These are phyloP conservation scores for Dendrocalamus latiflorus DNA, from an alignment of 202 grass and related monocot species.

Conservation along the genomic window DNA sequence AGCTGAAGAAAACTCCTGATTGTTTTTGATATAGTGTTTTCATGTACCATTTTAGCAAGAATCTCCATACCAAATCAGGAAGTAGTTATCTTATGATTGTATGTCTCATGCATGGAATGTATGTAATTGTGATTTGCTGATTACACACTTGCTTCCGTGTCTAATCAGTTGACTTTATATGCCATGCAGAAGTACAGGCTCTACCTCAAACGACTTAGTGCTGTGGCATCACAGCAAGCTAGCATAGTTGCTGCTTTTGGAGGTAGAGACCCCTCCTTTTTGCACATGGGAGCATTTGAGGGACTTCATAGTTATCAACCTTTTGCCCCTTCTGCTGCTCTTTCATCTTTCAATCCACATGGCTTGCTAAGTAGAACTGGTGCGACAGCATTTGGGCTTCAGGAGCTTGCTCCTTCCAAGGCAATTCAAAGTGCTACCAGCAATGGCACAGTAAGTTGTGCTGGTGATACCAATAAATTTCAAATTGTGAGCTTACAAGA, in stretches of 20 bases:
- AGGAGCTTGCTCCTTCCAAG: slow-evolving; percentile 48
- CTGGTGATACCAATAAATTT: slow-evolving; percentile 41
- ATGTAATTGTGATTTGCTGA: background rate
- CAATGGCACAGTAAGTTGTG: slow-evolving; percentile 24
- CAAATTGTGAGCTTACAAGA: slow-evolving; percentile 39
- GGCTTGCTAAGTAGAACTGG: slow-evolving; percentile 46
- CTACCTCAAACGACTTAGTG: slow-evolving; percentile 84
- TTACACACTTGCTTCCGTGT: background rate
- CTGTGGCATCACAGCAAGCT: slow-evolving; percentile 68
- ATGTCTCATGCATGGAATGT: background rate
- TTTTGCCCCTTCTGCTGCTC: slow-evolving; percentile 44
- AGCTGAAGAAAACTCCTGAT: background rate
- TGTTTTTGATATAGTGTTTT: background rate
- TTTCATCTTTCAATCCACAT: slow-evolving; percentile 60
- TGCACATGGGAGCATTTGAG: slow-evolving; percentile 77
- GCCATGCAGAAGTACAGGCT: slow-evolving; percentile 92
- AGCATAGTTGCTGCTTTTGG: slow-evolving; percentile 85
- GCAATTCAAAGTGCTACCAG: slow-evolving; percentile 30
- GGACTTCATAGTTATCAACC: slow-evolving; percentile 55
- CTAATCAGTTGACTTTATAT: slow-evolving; percentile 25
- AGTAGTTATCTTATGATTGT: background rate
- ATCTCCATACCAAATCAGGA: background rate
- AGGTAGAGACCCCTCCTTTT: slow-evolving; percentile 65
- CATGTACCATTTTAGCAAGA: background rate
- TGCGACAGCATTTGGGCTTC: slow-evolving; percentile 40